Evolutionary conservation across 2,329 filamentous ascomycete species (phyloP).

Genomic region (Emericellopsis cladophorae): DNA sequence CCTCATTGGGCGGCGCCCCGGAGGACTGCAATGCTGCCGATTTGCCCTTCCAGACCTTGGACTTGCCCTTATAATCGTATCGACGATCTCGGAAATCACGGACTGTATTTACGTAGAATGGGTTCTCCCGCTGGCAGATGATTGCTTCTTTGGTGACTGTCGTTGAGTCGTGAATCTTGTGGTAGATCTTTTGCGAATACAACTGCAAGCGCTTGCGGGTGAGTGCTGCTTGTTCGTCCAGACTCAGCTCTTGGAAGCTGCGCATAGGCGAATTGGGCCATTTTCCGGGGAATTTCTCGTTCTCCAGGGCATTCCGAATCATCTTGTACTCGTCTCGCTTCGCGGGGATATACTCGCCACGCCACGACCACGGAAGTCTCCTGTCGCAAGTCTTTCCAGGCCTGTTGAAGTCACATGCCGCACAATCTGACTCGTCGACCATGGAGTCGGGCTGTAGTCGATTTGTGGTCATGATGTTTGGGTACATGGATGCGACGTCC

Average conservation of each 20-base stretch:
- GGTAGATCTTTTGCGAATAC: slow-evolving; percentile 98
- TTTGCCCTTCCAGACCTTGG: slow-evolving; percentile 98
- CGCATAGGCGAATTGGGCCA: slow-evolving; percentile 55
- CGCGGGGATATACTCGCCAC: slow-evolving; percentile 91
- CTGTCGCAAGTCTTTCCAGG: slow-evolving; percentile 96
- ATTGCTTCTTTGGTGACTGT: slow-evolving; percentile 92
- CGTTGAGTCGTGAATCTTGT: slow-evolving; percentile 93
- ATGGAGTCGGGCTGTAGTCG: slow-evolving; percentile 97
- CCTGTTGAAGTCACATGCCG: slow-evolving; percentile 94
- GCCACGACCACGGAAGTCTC: slow-evolving; percentile 91
- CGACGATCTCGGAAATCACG: slow-evolving; percentile 91
- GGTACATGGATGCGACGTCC: slow-evolving; percentile 98
- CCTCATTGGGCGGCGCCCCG: slow-evolving; percentile 61
- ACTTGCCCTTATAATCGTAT: slow-evolving; percentile 96
- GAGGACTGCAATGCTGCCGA: slow-evolving; percentile 74
- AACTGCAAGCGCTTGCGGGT: slow-evolving; percentile 80
- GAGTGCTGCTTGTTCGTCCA: slow-evolving; percentile 70
- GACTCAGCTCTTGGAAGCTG: slow-evolving; percentile 67
- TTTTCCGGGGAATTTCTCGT: slow-evolving; percentile 81
- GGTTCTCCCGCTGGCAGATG: slow-evolving; percentile 95
- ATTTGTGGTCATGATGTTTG: slow-evolving; percentile 99
- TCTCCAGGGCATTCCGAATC: slow-evolving; percentile 84
- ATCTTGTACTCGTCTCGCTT: slow-evolving; percentile 99
- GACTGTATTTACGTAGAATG: slow-evolving; percentile 96
- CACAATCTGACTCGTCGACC: slow-evolving; percentile 92